phyloP scores from a whole-genome alignment of 805 yeast species.

The Maudiozyma turicensis region DNA sequence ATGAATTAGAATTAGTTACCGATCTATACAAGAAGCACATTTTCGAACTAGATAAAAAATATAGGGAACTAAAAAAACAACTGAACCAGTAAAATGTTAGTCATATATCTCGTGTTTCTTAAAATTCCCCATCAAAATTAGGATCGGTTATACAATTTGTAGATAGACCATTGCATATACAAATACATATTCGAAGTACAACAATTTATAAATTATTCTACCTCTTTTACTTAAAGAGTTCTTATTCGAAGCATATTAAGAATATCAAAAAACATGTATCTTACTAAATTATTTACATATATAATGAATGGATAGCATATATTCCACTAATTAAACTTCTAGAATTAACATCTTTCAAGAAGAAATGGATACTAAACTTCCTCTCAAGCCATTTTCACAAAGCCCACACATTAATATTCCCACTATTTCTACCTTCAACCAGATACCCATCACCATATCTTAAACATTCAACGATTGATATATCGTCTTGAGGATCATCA shows the following conservation, averaged over 20 bases:
- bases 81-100: neutral
- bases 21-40: constrained; percentile 80
- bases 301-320: too few species aligned
- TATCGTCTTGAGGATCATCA: constrained; percentile 34
- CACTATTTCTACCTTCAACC: constrained; percentile 54
- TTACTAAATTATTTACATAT: too few species aligned
- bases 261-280: too few species aligned
- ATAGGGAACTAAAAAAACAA: constrained; percentile 16
- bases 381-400: constrained; percentile 8
- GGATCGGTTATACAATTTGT: neutral
- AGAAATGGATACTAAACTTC: too few species aligned
- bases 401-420: constrained; percentile 60
- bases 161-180: neutral
- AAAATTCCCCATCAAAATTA: neutral
- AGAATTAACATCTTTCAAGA: too few species aligned
- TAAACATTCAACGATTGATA: constrained; percentile 32
- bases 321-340: too few species aligned
- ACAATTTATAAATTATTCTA: neutral
- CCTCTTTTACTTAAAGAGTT: neutral
- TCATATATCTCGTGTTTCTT: too few species aligned
- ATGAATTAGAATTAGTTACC: constrained; percentile 83
- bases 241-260: too few species aligned
- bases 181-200: neutral
- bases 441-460: constrained; percentile 55
- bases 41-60: constrained; percentile 55